Percentiles rank a stretch among this genome's conserved stretches.
Conservation (phyloP, 2,329 filamentous ascomycete species). For the Penicillium sp. region DNA sequence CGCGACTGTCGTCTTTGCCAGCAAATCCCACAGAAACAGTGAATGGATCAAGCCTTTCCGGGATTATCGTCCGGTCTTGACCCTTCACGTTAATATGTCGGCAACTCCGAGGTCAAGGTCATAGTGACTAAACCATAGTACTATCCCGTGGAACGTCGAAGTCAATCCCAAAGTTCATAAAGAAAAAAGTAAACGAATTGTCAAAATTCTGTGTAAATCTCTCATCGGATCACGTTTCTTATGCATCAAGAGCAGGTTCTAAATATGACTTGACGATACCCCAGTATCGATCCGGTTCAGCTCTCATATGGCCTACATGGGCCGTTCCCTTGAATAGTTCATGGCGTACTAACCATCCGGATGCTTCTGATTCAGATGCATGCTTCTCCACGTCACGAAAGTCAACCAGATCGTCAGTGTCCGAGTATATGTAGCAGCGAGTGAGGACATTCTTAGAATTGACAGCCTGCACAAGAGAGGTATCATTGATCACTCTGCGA, state of each 20-base stretch:
- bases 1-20: slow-evolving; percentile 17
- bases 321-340: slow-evolving; percentile 38
- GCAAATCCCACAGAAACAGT: not conserved
- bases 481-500: slow-evolving; percentile 33
- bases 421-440: slow-evolving; percentile 43
- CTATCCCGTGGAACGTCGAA: slow-evolving; percentile 4
- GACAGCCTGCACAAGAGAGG: slow-evolving; percentile 15
- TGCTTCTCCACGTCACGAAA: slow-evolving; percentile 39
- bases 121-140: slow-evolving; percentile 16
- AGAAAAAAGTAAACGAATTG: not conserved
- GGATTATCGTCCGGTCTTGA: slow-evolving; percentile 16
- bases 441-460: slow-evolving; percentile 7
- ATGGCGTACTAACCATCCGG: slow-evolving; percentile 32
- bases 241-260: slow-evolving; percentile 2
- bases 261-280: slow-evolving; percentile 30
- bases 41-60: not conserved
- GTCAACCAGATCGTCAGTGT: slow-evolving; percentile 37
- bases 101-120: not conserved
- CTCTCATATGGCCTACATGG: slow-evolving; percentile 43
- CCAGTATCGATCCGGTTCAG: slow-evolving; percentile 42
- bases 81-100: not conserved
- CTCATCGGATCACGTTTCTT: not conserved
- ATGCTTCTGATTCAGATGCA: slow-evolving; percentile 31
- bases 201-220: not conserved
- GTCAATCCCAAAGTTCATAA: not conserved